Evolutionary conservation across 2,329 filamentous ascomycete genomes (phyloP).

Genomic region (Boeremia exigua): DNA sequence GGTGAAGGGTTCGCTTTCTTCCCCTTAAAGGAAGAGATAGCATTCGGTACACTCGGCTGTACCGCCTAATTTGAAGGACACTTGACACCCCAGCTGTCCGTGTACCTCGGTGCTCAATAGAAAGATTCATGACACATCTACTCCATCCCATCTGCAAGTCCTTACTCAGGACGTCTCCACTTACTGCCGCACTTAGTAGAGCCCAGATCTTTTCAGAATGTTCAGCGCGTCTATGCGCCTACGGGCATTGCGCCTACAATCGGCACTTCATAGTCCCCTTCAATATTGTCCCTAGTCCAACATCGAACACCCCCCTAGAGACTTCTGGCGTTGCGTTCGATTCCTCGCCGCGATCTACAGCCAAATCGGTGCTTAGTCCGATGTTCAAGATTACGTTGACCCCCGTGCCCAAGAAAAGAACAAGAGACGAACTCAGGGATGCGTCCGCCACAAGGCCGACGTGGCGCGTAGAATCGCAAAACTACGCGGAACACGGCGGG

Average conservation of each 20-base stretch:
- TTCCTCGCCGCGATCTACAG: neutral
- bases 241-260: neutral
- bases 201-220: neutral
- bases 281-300: neutral
- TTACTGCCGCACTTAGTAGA: neutral
- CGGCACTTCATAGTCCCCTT: neutral
- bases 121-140: conserved; percentile 14
- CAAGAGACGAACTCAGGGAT: conserved; percentile 3
- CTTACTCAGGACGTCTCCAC: neutral
- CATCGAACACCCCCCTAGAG: conserved; percentile 1
- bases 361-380: conserved; percentile 4
- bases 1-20: conserved; percentile 1
- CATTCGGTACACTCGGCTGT: conserved; percentile 15
- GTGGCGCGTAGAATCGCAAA: conserved; percentile 3
- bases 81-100: conserved; percentile 7
- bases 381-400: neutral
- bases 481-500: neutral
- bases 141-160: neutral
- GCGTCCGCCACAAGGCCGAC: conserved; percentile 8
- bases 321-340: conserved; percentile 3
- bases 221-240: neutral
- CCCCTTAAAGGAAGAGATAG: conserved; percentile 2
- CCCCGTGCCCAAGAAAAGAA: neutral
- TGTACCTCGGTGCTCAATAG: conserved; percentile 19
- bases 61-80: conserved; percentile 15